Evolutionary conservation across 2,329 filamentous ascomycete genomes (phyloP).

Genomic region (Drechslera avenae): DNA sequence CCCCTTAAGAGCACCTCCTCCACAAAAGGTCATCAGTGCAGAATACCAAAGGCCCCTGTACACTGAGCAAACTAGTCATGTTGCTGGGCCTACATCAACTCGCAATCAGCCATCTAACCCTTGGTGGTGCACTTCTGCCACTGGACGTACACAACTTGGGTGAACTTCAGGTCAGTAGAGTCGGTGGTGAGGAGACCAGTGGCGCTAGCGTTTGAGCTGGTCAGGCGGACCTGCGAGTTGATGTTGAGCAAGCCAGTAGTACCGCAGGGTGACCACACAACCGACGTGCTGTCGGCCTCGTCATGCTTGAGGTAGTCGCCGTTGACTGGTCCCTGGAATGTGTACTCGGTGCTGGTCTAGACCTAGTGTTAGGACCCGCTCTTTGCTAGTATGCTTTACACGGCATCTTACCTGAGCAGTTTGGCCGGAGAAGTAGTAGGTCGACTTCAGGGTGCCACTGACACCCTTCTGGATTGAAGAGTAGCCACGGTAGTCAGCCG

Average conservation of each 20-base stretch:
- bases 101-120: slow-evolving; percentile 21
- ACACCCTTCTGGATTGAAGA: slow-evolving; percentile 54
- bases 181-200: slow-evolving; percentile 55
- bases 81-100: slow-evolving; percentile 13
- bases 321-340: slow-evolving; percentile 48
- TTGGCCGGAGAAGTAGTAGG: slow-evolving; percentile 60
- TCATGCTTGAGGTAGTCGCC: slow-evolving; percentile 50
- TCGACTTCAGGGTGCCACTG: slow-evolving; percentile 57
- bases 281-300: slow-evolving; percentile 51
- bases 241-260: slow-evolving; percentile 58
- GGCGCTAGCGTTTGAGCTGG: slow-evolving; percentile 35
- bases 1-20: slow-evolving; percentile 10
- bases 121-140: slow-evolving; percentile 49
- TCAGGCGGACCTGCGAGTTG: slow-evolving; percentile 57
- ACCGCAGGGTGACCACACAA: slow-evolving; percentile 61
- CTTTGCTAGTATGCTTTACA: not conserved
- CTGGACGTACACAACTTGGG: slow-evolving; percentile 51
- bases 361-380: slow-evolving; percentile 9
- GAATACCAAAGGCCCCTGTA: slow-evolving; percentile 10
- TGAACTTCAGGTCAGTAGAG: slow-evolving; percentile 57
- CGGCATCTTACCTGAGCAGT: slow-evolving; percentile 45
- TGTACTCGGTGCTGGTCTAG: slow-evolving; percentile 47
- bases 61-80: slow-evolving; percentile 13
- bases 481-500: slow-evolving; percentile 60
- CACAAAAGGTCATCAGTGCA: slow-evolving; percentile 7